Evolutionary conservation across 352 stramenopile genomes (phyloP).

Genomic region (Globisporangium heterothallicum): DNA sequence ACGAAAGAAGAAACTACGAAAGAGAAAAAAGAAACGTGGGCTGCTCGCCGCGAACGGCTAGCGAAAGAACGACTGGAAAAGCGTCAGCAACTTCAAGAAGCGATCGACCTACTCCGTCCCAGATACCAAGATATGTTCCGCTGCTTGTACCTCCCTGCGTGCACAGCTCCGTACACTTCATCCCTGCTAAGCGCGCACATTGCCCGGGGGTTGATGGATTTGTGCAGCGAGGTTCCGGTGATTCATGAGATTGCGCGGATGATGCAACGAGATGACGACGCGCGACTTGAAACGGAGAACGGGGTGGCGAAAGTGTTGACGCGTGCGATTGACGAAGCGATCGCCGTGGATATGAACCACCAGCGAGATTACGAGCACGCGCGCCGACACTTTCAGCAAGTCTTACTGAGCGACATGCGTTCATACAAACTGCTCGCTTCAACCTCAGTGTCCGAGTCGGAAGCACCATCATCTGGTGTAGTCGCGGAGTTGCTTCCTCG

Average conservation of each 20-base stretch:
- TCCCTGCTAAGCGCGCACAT: slow-evolving; percentile 20
- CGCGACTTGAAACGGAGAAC: not conserved
- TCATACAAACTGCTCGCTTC: slow-evolving; percentile 21
- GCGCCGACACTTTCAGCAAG: slow-evolving; percentile 20
- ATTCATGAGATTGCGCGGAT: slow-evolving; percentile 30
- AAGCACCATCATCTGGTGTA: slow-evolving; percentile 2
- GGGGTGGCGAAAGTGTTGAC: slow-evolving; percentile 24
- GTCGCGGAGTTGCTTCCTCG: not conserved
- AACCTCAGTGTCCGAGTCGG: too few relatives aligned
- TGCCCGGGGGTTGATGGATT: slow-evolving; percentile 18
- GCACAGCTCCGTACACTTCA: slow-evolving; percentile 28
- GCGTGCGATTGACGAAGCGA: slow-evolving; percentile 35
- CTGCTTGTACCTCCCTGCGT: slow-evolving; percentile 20
- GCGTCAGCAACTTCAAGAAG: slow-evolving; percentile 5
- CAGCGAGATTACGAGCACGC: slow-evolving; percentile 27
- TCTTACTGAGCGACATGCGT: slow-evolving; percentile 31
- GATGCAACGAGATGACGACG: slow-evolving; percentile 4
- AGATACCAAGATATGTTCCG: slow-evolving; percentile 31
- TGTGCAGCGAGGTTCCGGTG: slow-evolving; percentile 39
- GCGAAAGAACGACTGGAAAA: slow-evolving; percentile 13
- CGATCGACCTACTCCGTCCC: slow-evolving; percentile 19
- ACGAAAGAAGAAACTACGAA: slow-evolving; percentile 3
- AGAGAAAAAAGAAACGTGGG: slow-evolving; percentile 11
- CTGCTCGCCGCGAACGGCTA: slow-evolving; percentile 1
- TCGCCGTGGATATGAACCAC: slow-evolving; percentile 23